Base-by-base conservation (phyloP, 2,329 filamentous ascomycete species). In the Colletotrichum euphorbiae region DNA sequence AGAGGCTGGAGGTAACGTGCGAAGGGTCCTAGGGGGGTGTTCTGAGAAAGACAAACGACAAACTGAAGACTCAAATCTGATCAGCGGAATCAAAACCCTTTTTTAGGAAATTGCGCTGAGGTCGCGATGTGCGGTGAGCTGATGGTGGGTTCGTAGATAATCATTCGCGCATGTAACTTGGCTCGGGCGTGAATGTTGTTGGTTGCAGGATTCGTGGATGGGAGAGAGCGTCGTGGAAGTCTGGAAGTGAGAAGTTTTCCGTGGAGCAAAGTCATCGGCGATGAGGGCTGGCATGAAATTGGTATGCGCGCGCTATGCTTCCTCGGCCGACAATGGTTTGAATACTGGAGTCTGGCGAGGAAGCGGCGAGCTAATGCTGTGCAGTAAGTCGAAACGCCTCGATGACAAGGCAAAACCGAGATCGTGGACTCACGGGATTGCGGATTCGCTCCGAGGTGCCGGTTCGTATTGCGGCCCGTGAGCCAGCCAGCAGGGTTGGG, bases 401-500 rank as follows among this genome's bases (percentile, higher is more conserved):
- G 78, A 80, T 79, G 77, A 73, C 73, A 70, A 70, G 62, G 72
- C 70, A 75, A 80, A 80, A 74, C n/a, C 72, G 68, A 80, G 78
- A 80, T 80, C 72, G 55, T 15, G 72, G 62, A 59, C 71, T 75
- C 71, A 75, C 36, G 33, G 24, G n/a, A 60, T 24, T 58, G 61
- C 48, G 54, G 55, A 33, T 40, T 60, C 24, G 6, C n/a, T 11
- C n/a, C 11, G 12, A 8, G 4, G 21, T 17, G 33, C 36, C 54
- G 19, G 33, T 21, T 13, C 48, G 24, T 50, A 4, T 3, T 19
- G 62, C 15, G 66, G 42, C 19, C 66, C 48, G 61, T 60, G 61
- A 12, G 15, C 7, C 21, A 11, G 6, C 28, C 2, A 2, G 3
- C 15, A 43, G n/a, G 36, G 36, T 28, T 17, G 12, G n/a, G 6